These are phyloP conservation scores for Exophiala oligosperma DNA, from an alignment of 2,329 filamentous ascomycete species.

Conservation along the genomic window DNA sequence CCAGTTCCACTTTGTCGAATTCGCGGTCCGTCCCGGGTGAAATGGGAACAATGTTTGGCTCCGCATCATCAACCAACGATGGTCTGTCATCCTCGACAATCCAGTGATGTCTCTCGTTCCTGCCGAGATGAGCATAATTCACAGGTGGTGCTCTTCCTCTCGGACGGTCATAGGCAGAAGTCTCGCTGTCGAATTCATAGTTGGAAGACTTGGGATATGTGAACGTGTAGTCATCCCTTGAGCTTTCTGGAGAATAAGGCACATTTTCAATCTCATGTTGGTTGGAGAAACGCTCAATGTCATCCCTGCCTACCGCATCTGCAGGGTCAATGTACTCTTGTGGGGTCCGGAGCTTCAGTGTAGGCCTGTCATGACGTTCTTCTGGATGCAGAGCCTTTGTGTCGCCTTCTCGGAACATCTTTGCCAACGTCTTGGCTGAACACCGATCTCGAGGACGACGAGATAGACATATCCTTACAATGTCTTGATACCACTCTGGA, in stretches of 20 bases:
- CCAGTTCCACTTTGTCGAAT: conserved; percentile 27
- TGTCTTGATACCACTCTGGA: conserved; percentile 74
- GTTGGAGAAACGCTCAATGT: conserved; percentile 26
- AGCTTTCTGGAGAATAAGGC: conserved; percentile 29
- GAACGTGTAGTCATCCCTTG: conserved; percentile 29
- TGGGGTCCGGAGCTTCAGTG: conserved; percentile 13
- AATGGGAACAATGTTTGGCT: conserved; percentile 27
- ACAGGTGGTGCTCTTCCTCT: conserved; percentile 25
- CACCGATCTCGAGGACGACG: conserved; percentile 70
- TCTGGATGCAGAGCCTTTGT: conserved; percentile 8
- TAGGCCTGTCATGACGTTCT: conserved; percentile 14
- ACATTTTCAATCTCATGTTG: conserved; percentile 7
- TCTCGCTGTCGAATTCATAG: conserved; percentile 28
- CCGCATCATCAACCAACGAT: conserved; percentile 15
- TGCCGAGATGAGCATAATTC: conserved; percentile 22
- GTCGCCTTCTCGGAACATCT: conserved; percentile 59
- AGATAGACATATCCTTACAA: conserved; percentile 76
- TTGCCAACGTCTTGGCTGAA: conserved; percentile 71
- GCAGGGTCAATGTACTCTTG: conserved; percentile 30
- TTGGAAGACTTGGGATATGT: conserved; percentile 30
- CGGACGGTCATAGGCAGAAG: conserved; percentile 24
- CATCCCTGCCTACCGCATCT: conserved; percentile 29
- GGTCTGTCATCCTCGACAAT: conserved; percentile 8
- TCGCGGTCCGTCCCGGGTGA: conserved; percentile 23
- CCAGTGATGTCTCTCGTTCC: conserved; percentile 23